Evolutionary conservation across 2,329 filamentous ascomycete species (phyloP).

Genomic region (Penicillium oxalicum): DNA sequence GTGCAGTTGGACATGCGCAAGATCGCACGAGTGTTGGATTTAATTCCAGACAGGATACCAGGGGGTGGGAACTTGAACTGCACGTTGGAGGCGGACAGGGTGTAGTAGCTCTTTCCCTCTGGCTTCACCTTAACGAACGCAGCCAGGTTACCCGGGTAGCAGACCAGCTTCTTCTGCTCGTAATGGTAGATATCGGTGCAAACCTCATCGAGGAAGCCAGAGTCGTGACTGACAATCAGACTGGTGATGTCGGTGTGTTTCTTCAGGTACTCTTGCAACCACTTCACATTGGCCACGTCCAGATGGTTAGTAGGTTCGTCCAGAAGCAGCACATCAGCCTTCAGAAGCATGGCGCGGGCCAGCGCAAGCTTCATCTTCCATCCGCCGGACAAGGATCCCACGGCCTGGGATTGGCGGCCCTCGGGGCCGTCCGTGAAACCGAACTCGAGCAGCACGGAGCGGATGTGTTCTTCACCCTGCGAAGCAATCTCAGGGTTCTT

Average conservation of each 20-base stretch:
- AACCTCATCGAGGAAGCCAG: slow-evolving; percentile 90
- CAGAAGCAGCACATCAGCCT: slow-evolving; percentile 89
- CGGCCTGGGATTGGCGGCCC: slow-evolving; percentile 79
- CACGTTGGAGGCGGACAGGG: slow-evolving; percentile 76
- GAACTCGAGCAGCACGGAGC: slow-evolving; percentile 77
- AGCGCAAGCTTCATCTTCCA: slow-evolving; percentile 99
- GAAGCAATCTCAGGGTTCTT: slow-evolving; percentile 82
- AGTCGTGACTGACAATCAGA: slow-evolving; percentile 98
- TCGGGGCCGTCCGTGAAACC: slow-evolving; percentile 88
- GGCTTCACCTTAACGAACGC: slow-evolving; percentile 81
- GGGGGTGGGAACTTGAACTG: slow-evolving; percentile 98
- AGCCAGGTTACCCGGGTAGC: slow-evolving; percentile 48
- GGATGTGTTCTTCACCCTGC: slow-evolving; percentile 74
- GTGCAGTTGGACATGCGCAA: slow-evolving; percentile 89
- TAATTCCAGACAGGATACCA: slow-evolving; percentile 89
- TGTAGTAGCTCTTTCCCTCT: slow-evolving; percentile 97
- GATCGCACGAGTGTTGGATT: slow-evolving; percentile 88
- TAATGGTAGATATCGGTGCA: slow-evolving; percentile 99
- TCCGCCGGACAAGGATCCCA: slow-evolving; percentile 91
- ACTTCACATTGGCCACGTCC: slow-evolving; percentile 92
- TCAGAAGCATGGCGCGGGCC: slow-evolving; percentile 92
- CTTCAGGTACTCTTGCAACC: slow-evolving; percentile 93
- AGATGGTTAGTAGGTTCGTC: slow-evolving; percentile 99
- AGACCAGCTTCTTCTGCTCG: slow-evolving; percentile 85
- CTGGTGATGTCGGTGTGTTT: slow-evolving; percentile 94